Conservation (phyloP, 768 basidiomycete species). For the Panellus pusillus region DNA sequence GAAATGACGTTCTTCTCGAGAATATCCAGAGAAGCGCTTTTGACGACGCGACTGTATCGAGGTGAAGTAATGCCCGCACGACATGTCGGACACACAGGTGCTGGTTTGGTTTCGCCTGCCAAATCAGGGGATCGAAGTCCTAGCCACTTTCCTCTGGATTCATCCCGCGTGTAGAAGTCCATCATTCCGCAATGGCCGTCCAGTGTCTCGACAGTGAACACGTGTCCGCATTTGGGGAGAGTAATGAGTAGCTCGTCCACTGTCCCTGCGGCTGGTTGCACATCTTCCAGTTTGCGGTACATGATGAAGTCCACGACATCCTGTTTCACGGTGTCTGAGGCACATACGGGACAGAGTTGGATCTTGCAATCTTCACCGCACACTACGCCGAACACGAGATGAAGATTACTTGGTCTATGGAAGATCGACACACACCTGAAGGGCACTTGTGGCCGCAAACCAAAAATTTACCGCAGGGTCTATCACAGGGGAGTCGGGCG, state of each 20-base stretch:
- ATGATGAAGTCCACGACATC: conserved; percentile 62
- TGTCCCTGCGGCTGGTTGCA: conserved; percentile 38
- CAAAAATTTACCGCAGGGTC: conserved; percentile 47
- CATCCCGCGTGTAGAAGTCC: conserved; percentile 47
- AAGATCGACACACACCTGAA: conserved; percentile 43
- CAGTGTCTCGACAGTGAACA: conserved; percentile 71
- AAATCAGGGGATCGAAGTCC: conserved; percentile 39
- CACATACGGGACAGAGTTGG: conserved; percentile 58
- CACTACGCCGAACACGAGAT: conserved; percentile 38
- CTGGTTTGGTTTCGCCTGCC: conserved; percentile 29
- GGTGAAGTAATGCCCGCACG: conserved; percentile 54
- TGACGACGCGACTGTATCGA: conserved; percentile 62
- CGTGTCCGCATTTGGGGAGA: conserved; percentile 58
- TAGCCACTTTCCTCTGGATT: conserved; percentile 39
- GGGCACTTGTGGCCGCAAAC: conserved; percentile 66
- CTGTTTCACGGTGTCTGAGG: conserved; percentile 34
- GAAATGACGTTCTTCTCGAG: conserved; percentile 62
- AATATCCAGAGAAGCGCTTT: conserved; percentile 64
- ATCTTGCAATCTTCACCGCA: conserved; percentile 63
- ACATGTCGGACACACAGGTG: conserved; percentile 65
- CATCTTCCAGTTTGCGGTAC: conserved; percentile 48
- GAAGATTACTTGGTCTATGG: not conserved
- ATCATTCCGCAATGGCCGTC: conserved; percentile 57
- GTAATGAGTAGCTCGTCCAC: conserved; percentile 59
- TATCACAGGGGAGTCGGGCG: conserved; percentile 62